A percentile compares a stretch with the other conserved stretches of the same genome.
Evolutionary conservation across 2,329 filamentous ascomycete species (phyloP).

Genomic region (Penicillium sp.): DNA sequence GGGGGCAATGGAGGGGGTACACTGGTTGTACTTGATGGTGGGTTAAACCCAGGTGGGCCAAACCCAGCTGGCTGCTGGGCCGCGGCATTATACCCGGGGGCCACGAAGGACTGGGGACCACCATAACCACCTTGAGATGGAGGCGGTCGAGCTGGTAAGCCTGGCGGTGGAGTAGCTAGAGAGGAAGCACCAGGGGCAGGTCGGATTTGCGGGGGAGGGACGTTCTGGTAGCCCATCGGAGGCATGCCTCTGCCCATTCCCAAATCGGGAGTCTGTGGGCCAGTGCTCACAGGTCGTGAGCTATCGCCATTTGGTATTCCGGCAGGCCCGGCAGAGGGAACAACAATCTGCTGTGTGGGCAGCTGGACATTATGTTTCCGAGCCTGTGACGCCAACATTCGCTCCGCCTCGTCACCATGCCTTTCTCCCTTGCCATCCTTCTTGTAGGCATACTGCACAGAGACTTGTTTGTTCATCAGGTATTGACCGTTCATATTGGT

Average conservation of each 20-base stretch:
- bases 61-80: conserved; percentile 50
- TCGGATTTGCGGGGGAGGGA: conserved; percentile 50
- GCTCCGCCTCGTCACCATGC: conserved; percentile 91
- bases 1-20: conserved; percentile 44
- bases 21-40: conserved; percentile 32
- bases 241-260: conserved; percentile 47
- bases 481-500: conserved; percentile 95
- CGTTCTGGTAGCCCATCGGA: conserved; percentile 46
- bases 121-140: conserved; percentile 70
- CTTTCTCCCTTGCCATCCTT: conserved; percentile 97
- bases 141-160: conserved; percentile 70
- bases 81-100: conserved; percentile 43
- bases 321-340: conserved; percentile 47
- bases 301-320: conserved; percentile 50
- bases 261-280: conserved; percentile 35
- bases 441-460: conserved; percentile 98
- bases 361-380: conserved; percentile 92
- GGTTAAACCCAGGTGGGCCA: conserved; percentile 54
- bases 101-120: conserved; percentile 55
- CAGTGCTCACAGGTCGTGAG: conserved; percentile 38
- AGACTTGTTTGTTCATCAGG: conserved; percentile 94
- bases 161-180: conserved; percentile 52
- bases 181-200: conserved; percentile 59
- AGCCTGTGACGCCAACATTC: conserved; percentile 87
- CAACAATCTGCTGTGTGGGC: conserved; percentile 69